These are phyloP conservation scores for Shiraia sp. DNA, from an alignment of 2,329 filamentous ascomycete genomes.

Conservation along the genomic window DNA sequence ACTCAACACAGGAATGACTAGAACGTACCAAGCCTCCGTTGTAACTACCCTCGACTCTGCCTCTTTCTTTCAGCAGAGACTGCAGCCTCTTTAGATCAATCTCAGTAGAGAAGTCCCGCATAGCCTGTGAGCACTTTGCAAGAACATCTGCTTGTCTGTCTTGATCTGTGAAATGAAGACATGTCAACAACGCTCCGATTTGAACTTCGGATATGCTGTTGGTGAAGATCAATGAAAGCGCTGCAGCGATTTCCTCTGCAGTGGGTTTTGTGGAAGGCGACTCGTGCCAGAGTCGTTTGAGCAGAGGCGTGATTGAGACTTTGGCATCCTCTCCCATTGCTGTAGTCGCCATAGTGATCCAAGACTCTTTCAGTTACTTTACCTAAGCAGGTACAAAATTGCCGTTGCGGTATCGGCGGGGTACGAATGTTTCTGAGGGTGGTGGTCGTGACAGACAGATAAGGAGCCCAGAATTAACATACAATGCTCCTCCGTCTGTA, in stretches of 20 bases:
- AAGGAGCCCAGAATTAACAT: no score
- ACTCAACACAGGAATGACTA: background rate
- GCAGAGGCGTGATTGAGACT: constrained; percentile 68
- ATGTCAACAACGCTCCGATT: constrained; percentile 82
- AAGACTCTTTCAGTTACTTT: no score
- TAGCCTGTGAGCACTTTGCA: constrained; percentile 78
- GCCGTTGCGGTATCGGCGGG: no score
- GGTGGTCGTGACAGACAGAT: no score
- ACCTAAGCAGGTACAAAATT: no score
- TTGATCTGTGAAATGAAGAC: constrained; percentile 86
- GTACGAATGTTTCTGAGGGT: no score
- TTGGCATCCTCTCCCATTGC: constrained; percentile 30
- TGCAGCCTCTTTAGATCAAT: constrained; percentile 69
- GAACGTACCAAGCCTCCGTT: constrained; percentile 75
- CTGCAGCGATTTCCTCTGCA: constrained; percentile 83
- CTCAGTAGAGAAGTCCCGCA: constrained; percentile 77
- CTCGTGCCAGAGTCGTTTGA: constrained; percentile 71
- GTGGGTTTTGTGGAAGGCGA: constrained; percentile 54
- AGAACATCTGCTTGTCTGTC: constrained; percentile 86
- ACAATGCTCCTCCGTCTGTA: no score
- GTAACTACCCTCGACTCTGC: constrained; percentile 73
- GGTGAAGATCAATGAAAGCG: constrained; percentile 89
- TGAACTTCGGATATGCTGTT: constrained; percentile 87
- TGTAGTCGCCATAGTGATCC: constrained; percentile 33
- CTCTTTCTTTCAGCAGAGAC: constrained; percentile 63